Percentiles rank a stretch among this genome's conserved stretches.
These are phyloP conservation scores for Conringia planisiliqua DNA, from an alignment of 345 rosid genomes.

Conservation along the genomic window DNA sequence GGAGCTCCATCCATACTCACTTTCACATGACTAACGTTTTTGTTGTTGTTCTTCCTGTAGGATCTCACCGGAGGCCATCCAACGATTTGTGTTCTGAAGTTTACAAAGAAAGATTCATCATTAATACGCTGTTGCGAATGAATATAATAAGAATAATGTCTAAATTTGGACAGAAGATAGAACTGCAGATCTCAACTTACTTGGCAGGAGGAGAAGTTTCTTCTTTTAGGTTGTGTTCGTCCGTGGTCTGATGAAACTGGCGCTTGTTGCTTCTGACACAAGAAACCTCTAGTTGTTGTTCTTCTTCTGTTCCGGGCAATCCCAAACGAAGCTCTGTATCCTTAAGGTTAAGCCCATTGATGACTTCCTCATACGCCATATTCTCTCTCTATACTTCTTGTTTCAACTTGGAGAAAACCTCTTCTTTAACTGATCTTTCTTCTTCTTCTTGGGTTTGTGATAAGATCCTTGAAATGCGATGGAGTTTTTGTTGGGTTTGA, in stretches of 20 bases:
- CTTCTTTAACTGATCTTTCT: neutral
- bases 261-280: constrained; percentile 57
- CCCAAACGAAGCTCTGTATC: constrained; percentile 89
- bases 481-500: constrained; percentile 16
- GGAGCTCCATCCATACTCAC: constrained; percentile 95
- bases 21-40: constrained; percentile 60
- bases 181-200: constrained; percentile 45
- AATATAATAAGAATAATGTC: neutral
- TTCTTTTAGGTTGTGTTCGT: constrained; percentile 2
- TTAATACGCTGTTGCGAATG: neutral
- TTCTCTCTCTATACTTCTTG: neutral
- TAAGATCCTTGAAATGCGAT: constrained; percentile 19
- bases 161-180: neutral
- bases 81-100: constrained; percentile 57
- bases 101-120: neutral
- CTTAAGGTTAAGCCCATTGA: constrained; percentile 56
- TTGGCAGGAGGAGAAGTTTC: constrained; percentile 44
- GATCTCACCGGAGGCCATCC: constrained; percentile 86
- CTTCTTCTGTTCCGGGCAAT: constrained; percentile 59
- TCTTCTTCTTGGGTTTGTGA: constrained; percentile 6
- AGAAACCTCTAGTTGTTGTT: constrained; percentile 24
- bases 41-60: constrained; percentile 25
- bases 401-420: neutral
- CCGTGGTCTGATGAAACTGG: constrained; percentile 20
- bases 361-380: constrained; percentile 36